phyloP scores from a whole-genome alignment of 805 yeast species.

The Yarrowia divulgata region DNA sequence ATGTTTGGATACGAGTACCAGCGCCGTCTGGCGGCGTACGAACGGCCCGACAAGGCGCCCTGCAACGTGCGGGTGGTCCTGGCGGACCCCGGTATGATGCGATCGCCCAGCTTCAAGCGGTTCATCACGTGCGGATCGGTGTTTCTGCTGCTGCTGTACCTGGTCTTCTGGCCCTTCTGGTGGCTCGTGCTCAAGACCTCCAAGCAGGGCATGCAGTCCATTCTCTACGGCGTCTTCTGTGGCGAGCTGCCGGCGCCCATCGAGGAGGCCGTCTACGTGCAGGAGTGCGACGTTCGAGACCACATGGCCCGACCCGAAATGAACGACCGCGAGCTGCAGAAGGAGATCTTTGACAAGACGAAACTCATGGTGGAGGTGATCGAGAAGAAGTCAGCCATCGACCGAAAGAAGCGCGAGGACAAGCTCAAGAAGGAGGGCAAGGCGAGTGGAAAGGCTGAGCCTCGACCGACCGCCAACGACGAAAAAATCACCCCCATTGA shows the following conservation, averaged over 20 bases:
- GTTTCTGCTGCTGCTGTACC: constrained; percentile 65
- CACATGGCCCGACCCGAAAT: constrained; percentile 67
- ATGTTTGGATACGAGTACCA: constrained; percentile 84
- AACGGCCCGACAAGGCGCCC: constrained; percentile 72
- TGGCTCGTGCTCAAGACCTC: constrained; percentile 82
- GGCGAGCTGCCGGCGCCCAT: constrained; percentile 67
- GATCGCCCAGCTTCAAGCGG: constrained; percentile 85
- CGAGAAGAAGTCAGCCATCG: constrained; percentile 76
- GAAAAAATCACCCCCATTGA: constrained; percentile 22
- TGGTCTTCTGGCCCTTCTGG: constrained; percentile 79
- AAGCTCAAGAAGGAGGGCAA: constrained; percentile 22
- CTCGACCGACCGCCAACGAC: background rate
- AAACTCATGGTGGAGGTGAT: constrained; percentile 61
- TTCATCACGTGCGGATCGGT: constrained; percentile 78
- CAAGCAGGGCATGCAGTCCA: constrained; percentile 78
- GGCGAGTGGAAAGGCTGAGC: background rate
- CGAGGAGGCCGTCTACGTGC: constrained; percentile 72
- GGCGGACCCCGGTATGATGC: constrained; percentile 91
- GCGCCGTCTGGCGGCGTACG: constrained; percentile 62
- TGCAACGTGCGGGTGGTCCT: constrained; percentile 72
- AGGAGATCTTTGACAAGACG: constrained; percentile 66
- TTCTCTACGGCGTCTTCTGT: constrained; percentile 70
- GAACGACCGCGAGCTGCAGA: constrained; percentile 66
- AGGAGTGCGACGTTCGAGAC: constrained; percentile 67
- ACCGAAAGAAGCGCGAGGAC: constrained; percentile 58